Percentiles rank a stretch among this genome's conserved stretches.
phyloP scores from a whole-genome alignment of 768 basidiomycete species.

The Lactarius vividus region DNA sequence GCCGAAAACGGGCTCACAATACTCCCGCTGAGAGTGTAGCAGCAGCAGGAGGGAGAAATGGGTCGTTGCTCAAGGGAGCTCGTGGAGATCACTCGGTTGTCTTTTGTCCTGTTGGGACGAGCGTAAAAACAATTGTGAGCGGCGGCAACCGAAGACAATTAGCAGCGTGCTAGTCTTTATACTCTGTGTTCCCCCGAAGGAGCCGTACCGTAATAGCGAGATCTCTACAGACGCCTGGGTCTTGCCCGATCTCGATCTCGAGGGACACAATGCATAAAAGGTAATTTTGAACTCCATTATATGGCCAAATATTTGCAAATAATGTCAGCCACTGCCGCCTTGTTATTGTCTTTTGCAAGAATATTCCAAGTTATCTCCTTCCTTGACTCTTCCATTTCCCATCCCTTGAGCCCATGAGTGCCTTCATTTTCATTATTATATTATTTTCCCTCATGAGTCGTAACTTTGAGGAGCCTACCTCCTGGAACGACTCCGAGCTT shows the following conservation, averaged over 20 bases:
- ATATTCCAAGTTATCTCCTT: slow-evolving; percentile 24
- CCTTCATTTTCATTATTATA: slow-evolving; percentile 4
- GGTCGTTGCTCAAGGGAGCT: slow-evolving; percentile 21
- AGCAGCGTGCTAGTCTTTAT: slow-evolving; percentile 26
- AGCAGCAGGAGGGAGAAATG: slow-evolving; percentile 27
- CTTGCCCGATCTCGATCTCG: slow-evolving; percentile 28
- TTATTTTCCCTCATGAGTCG: slow-evolving; percentile 22
- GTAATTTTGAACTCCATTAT: slow-evolving; percentile 24
- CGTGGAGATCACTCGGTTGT: slow-evolving; percentile 3
- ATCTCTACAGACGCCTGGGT: slow-evolving; percentile 14
- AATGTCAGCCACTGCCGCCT: slow-evolving; percentile 28
- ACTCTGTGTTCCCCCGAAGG: slow-evolving; percentile 20
- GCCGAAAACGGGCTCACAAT: slow-evolving; percentile 9
- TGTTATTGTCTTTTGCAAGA: slow-evolving; percentile 28
- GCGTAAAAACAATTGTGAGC: slow-evolving; percentile 27
- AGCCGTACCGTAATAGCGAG: slow-evolving; percentile 25
- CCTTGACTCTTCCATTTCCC: slow-evolving; percentile 23
- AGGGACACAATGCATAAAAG: slow-evolving; percentile 14
- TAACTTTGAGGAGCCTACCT: background rate
- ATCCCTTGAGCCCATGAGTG: slow-evolving; percentile 18
- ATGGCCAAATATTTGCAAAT: slow-evolving; percentile 19
- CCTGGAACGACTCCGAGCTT: slow-evolving; percentile 9
- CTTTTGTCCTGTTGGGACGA: slow-evolving; percentile 27
- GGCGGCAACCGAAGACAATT: slow-evolving; percentile 29
- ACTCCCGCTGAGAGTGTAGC: slow-evolving; percentile 18